These are phyloP conservation scores for Globisporangium polare DNA, from an alignment of 352 stramenopile genomes.

Conservation along the genomic window DNA sequence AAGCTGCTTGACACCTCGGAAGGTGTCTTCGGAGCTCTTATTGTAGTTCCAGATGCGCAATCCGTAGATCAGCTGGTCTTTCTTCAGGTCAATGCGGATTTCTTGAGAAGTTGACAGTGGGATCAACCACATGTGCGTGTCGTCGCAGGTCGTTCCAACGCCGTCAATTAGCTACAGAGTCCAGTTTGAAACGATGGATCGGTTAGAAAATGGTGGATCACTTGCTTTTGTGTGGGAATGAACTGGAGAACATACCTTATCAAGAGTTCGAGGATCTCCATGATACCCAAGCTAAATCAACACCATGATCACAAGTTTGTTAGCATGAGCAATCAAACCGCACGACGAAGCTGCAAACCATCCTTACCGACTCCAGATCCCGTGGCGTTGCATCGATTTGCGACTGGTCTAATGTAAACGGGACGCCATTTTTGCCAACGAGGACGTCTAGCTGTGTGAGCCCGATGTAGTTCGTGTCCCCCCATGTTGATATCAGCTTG, in stretches of 20 bases:
- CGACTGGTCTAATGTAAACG: constrained; percentile 33
- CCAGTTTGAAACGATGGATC: not conserved
- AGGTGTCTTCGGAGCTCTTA: constrained; percentile 68
- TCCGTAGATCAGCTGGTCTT: constrained; percentile 47
- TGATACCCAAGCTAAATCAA: constrained; percentile 53
- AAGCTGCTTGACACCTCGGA: constrained; percentile 64
- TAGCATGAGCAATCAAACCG: too few relatives aligned
- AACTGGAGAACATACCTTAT: constrained; percentile 51
- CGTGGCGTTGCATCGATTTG: constrained; percentile 61
- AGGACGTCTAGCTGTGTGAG: constrained; percentile 74
- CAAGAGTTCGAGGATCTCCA: constrained; percentile 78
- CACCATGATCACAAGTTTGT: too few relatives aligned
- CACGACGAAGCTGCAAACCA: not conserved
- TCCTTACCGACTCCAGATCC: constrained; percentile 62
- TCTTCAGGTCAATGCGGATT: constrained; percentile 59
- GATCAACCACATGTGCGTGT: constrained; percentile 90
- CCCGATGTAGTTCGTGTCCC: constrained; percentile 82
- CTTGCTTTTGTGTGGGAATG: too few relatives aligned
- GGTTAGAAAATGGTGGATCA: too few relatives aligned
- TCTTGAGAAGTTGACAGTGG: constrained; percentile 45
- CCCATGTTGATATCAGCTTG: constrained; percentile 64
- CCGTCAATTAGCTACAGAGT: constrained; percentile 70
- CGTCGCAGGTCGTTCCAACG: constrained; percentile 75
- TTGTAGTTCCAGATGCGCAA: constrained; percentile 85
- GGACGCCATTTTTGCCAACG: constrained; percentile 34